These are phyloP conservation scores for Ceratobasidium sp. DNA, from an alignment of 1,284 basidiomycete species.

Conservation along the genomic window DNA sequence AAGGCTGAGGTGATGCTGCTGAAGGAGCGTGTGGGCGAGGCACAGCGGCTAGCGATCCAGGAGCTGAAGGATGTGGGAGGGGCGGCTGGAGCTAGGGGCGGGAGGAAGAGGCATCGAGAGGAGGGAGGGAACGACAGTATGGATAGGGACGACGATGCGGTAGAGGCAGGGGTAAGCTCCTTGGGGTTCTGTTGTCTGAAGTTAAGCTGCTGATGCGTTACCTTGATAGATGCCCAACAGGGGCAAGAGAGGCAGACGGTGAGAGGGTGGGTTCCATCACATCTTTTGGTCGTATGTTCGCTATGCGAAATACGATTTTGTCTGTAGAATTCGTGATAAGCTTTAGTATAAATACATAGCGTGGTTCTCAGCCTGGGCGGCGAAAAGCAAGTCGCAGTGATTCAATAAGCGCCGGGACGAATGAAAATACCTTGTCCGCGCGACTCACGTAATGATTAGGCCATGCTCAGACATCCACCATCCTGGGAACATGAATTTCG, in stretches of 20 bases:
- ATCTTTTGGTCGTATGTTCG: no score
- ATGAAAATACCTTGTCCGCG: no score
- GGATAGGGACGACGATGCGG: conserved; percentile 87
- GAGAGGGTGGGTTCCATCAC: not conserved
- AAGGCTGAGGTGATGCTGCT: conserved; percentile 90
- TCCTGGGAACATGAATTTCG: no score
- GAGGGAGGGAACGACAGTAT: conserved; percentile 68
- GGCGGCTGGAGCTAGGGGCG: conserved; percentile 65
- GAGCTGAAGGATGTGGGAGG: conserved; percentile 71
- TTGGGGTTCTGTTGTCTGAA: not conserved
- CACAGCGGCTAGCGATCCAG: conserved; percentile 80
- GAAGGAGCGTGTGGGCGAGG: conserved; percentile 91
- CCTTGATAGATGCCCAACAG: conserved; percentile 9
- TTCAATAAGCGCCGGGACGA: no score
- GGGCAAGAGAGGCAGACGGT: conserved; percentile 21
- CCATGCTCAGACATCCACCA: no score
- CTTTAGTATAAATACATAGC: no score
- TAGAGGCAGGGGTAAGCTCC: conserved; percentile 74
- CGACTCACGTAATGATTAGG: no score
- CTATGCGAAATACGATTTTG: no score
- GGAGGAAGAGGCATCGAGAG: conserved; percentile 63
- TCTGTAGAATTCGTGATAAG: no score
- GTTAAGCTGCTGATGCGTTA: not conserved
- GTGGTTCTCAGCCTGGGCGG: no score
- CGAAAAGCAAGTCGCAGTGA: no score